A percentile compares a stretch with the other conserved stretches of the same genome.
These are phyloP conservation scores for Erucastrum elatum DNA, from an alignment of 345 rosid genomes.

Conservation along the genomic window DNA sequence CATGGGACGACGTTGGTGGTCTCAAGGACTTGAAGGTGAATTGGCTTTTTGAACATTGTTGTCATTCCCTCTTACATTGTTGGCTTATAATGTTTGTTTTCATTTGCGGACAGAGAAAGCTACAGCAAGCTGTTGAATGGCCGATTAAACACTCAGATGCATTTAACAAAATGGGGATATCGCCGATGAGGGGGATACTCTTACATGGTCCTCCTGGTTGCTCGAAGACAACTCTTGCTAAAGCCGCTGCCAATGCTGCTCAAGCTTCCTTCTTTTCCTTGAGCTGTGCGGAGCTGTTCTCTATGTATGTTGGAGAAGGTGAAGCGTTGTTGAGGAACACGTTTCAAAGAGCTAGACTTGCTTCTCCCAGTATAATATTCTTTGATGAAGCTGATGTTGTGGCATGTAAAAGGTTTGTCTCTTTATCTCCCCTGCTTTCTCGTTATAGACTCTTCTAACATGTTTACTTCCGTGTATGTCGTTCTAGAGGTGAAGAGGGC, in stretches of 20 bases:
- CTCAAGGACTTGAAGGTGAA: constrained; percentile 62
- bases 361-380: constrained; percentile 92
- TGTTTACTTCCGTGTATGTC: neutral
- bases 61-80: neutral
- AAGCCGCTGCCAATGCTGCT: constrained; percentile 92
- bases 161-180: constrained; percentile 71
- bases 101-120: constrained; percentile 61
- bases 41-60: neutral
- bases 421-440: neutral
- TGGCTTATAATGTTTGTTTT: neutral
- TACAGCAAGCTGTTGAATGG: constrained; percentile 92
- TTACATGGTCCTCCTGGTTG: constrained; percentile 99
- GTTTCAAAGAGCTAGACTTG: constrained; percentile 87
- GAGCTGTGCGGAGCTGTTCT: constrained; percentile 90
- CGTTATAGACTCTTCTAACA: neutral
- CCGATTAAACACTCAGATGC: constrained; percentile 82
- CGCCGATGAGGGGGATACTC: constrained; percentile 82
- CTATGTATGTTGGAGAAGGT: constrained; percentile 99
- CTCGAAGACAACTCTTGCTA: constrained; percentile 97
- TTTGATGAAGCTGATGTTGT: constrained; percentile 93
- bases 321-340: constrained; percentile 87
- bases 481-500: constrained; percentile 61
- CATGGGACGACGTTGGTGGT: constrained; percentile 96
- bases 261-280: constrained; percentile 90
- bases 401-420: constrained; percentile 68